Percentiles rank a stretch among this genome's conserved stretches.
phyloP scores from a whole-genome alignment of 176 grass and related monocot species.

The Canna indica region DNA sequence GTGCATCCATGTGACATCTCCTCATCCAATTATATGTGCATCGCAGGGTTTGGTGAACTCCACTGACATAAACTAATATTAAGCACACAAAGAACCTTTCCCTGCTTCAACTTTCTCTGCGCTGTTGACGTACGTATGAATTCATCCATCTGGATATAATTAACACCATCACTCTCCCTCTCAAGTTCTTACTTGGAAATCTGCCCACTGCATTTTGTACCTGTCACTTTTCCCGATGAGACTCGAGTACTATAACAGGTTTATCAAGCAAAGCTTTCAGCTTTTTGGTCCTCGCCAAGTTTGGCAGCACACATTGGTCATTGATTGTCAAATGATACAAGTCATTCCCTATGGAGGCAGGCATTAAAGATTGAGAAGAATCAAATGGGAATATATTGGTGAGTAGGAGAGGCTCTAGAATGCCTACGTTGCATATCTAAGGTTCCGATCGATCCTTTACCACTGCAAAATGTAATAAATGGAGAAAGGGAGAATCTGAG shows the following conservation, averaged over 20 bases:
- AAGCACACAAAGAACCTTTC: not conserved
- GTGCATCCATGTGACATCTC: not conserved
- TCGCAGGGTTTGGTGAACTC: conserved; percentile 3
- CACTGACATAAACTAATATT: not conserved
- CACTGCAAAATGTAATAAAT: not conserved
- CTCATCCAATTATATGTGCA: conserved; percentile 5
- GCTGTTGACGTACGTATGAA: conserved; percentile 2
- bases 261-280: not conserved
- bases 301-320: not conserved
- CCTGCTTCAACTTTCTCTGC: not conserved
- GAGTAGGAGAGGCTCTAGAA: not conserved
- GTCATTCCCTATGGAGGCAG: not conserved
- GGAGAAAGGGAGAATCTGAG: not conserved
- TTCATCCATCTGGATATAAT: not conserved
- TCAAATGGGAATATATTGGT: conserved; percentile 1
- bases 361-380: conserved; percentile 3
- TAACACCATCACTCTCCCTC: too few species aligned
- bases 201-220: not conserved
- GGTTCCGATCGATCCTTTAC: not conserved
- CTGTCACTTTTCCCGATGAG: too few species aligned
- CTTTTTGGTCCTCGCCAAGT: not conserved
- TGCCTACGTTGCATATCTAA: conserved; percentile 6
- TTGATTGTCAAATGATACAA: not conserved
- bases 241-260: not conserved
- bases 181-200: not conserved